These are phyloP conservation scores for Haplographium delicatum DNA, from an alignment of 495 filamentous ascomycete genomes.

Conservation along the genomic window DNA sequence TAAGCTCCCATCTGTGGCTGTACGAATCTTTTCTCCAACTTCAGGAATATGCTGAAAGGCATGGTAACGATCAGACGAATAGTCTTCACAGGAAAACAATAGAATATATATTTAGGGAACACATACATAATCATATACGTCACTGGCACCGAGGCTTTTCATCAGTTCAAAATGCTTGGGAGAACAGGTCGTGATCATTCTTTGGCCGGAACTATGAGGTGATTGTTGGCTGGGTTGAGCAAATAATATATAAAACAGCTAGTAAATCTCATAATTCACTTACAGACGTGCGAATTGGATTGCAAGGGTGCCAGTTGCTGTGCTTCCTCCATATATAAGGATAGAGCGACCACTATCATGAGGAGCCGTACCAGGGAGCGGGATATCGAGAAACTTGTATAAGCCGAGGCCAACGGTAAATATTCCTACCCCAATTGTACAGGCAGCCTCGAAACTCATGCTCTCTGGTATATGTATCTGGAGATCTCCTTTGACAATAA, in stretches of 20 bases:
- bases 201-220: constrained; percentile 44
- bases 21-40: constrained; percentile 29
- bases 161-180: constrained; percentile 47
- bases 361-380: neutral
- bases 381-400: constrained; percentile 21
- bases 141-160: constrained; percentile 45
- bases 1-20: constrained; percentile 34
- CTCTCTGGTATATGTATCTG: constrained; percentile 31
- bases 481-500: constrained; percentile 10
- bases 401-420: constrained; percentile 37
- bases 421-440: constrained; percentile 36
- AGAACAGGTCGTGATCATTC: constrained; percentile 50
- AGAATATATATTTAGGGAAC: too few relatives aligned
- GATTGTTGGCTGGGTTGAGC: too few relatives aligned
- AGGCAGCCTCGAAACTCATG: constrained; percentile 33
- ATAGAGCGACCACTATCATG: neutral
- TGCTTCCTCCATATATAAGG: constrained; percentile 17
- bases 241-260: too few relatives aligned
- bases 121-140: constrained; percentile 49
- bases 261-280: too few relatives aligned
- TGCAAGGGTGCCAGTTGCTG: constrained; percentile 19
- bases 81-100: too few relatives aligned
- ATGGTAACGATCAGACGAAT: neutral
- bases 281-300: constrained; percentile 53
- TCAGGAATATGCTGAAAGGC: constrained; percentile 21